Base-by-base conservation (phyloP, 805 yeast species). In the Saccharomycopsis oosterbeekiorum region DNA sequence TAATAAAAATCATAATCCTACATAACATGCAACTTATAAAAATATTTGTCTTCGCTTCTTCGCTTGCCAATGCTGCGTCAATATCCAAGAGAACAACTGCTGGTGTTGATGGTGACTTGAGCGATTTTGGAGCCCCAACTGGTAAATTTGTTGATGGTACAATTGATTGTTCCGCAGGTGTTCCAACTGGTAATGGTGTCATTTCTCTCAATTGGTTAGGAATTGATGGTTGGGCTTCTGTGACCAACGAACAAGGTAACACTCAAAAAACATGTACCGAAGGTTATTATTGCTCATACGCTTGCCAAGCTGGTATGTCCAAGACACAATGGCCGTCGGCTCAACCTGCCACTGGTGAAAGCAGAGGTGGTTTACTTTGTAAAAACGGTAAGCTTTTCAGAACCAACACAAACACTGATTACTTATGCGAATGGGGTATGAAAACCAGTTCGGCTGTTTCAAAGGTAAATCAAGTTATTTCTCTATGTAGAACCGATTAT, bases 271-370 rank as follows among this genome's bases (percentile, higher is more conserved):
- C 80, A 56, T 93, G 99, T 81, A 73, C 78, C 64, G 97, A 92
- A 68, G 98, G 97, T 63, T 83, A 83, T 70, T 90, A 88, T 84
- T 93, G 99, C 78, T 93, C 98, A 63, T 93, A 93, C 76, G 96
- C 98, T 64, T 93, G 99, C 80, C 96, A 91, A 80, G 84, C 97
- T 51, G 99, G 98, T 82, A 89, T 90, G 97, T 89, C 97, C 70
- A 93, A 93, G 84, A 90, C 97, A 60, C 99, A 93, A 80, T 93
- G 96, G 96, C 98, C 98, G 65, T 75, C 85, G 54, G 67, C 72
- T 61, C 99, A 93, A 79, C 98, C 98, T 60, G 66, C 87, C 60
- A 81, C 78, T 73, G 98, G 98, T 78, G 87, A 86, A 62, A 88
- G 97, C 51, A 84, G 94, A 67, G 99, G 99, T 76, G 99, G 99